Evolutionary conservation across 1,284 basidiomycete genomes (phyloP).

Genomic region (Malassezia pachydermatis): DNA sequence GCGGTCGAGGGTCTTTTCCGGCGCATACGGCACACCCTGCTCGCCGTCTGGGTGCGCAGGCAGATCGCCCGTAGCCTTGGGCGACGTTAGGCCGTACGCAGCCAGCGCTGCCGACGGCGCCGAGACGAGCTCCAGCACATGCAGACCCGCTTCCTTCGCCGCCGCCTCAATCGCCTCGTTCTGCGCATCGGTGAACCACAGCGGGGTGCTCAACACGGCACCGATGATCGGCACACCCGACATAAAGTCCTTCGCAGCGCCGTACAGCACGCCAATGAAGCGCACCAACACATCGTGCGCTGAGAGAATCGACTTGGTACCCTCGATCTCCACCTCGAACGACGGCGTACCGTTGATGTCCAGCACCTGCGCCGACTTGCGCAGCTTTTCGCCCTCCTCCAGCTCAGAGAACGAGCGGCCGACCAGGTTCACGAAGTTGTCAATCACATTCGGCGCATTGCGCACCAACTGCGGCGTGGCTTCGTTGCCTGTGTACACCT

Average conservation of each 20-base stretch:
- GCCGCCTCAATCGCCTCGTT: constrained; percentile 63
- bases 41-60: constrained; percentile 44
- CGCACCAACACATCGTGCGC: constrained; percentile 74
- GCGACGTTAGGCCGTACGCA: constrained; percentile 51
- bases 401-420: constrained; percentile 79
- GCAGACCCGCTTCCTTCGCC: constrained; percentile 63
- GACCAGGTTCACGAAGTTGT: constrained; percentile 81
- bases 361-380: constrained; percentile 76
- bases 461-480: constrained; percentile 90
- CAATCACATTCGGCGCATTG: constrained; percentile 87
- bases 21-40: constrained; percentile 49
- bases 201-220: constrained; percentile 74
- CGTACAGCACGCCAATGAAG: constrained; percentile 72
- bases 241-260: constrained; percentile 84
- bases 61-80: constrained; percentile 50
- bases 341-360: constrained; percentile 52
- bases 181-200: constrained; percentile 63
- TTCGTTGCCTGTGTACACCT: constrained; percentile 79
- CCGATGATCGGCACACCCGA: constrained; percentile 66
- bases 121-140: constrained; percentile 70
- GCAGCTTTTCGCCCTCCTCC: constrained; percentile 58
- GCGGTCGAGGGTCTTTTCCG: constrained; percentile 52
- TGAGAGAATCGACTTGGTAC: constrained; percentile 63
- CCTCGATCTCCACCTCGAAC: constrained; percentile 66
- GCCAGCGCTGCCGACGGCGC: constrained; percentile 66